phyloP scores from a whole-genome alignment of 2,329 filamentous ascomycete species.

The Aspergillus ustus region DNA sequence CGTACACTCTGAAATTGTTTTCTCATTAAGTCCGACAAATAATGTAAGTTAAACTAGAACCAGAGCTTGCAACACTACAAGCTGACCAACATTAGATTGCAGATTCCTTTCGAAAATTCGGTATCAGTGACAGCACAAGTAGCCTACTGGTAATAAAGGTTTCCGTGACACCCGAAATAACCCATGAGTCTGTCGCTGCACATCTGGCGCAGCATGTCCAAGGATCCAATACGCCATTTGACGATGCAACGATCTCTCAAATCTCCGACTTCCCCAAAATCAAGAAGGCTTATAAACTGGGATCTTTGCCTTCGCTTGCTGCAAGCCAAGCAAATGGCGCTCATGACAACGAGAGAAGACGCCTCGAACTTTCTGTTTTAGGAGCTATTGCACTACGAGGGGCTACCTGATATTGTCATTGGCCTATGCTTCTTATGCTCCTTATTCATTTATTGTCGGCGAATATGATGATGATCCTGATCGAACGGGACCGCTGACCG shows the following conservation, averaged over 20 bases:
- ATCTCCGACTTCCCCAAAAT: constrained; percentile 71
- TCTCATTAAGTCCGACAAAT: constrained; percentile 77
- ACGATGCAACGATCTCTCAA: constrained; percentile 64
- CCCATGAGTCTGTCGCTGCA: constrained; percentile 54
- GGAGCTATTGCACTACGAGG: constrained; percentile 79
- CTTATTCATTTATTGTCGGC: background rate
- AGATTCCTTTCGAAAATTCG: constrained; percentile 87
- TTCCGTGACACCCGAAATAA: constrained; percentile 55
- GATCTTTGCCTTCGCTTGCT: constrained; percentile 56
- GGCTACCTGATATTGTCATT: constrained; percentile 38
- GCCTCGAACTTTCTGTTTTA: constrained; percentile 70
- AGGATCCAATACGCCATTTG: constrained; percentile 63
- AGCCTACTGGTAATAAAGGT: constrained; percentile 83
- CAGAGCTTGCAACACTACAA: constrained; percentile 6
- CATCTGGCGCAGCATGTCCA: constrained; percentile 68
- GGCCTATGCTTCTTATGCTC: background rate
- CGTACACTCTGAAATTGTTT: constrained; percentile 86
- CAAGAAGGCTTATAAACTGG: constrained; percentile 85
- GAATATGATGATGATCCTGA: background rate
- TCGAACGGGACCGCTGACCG: background rate
- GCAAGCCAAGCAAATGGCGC: constrained; percentile 27
- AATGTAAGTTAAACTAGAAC: constrained; percentile 63
- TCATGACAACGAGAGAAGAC: constrained; percentile 29
- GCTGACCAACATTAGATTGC: constrained; percentile 67
- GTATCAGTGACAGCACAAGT: constrained; percentile 72